Conservation (phyloP, 2,329 filamentous ascomycete genomes). For the Acephala macrosclerotiorum region DNA sequence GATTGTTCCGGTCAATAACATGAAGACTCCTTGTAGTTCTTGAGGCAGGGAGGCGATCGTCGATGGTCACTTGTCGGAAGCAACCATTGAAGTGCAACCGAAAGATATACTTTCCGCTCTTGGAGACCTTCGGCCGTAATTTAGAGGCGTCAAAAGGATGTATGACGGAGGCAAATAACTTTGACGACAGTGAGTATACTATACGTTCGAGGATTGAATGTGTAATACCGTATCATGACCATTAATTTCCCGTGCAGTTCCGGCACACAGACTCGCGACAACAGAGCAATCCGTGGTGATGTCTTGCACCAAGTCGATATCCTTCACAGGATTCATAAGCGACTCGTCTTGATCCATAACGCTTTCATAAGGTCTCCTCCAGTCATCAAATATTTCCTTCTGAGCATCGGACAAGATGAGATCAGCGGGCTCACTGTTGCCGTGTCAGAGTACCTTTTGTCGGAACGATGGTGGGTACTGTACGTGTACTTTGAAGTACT, state of each 20-base stretch:
- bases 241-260: slow-evolving; percentile 72
- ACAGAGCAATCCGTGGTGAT: slow-evolving; percentile 97
- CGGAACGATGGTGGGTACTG: slow-evolving; percentile 41
- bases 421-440: slow-evolving; percentile 68
- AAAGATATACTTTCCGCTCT: slow-evolving; percentile 88
- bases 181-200: slow-evolving; percentile 15
- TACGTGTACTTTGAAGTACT: slow-evolving; percentile 67
- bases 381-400: slow-evolving; percentile 77
- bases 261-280: slow-evolving; percentile 91
- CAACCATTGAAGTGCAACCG: slow-evolving; percentile 97
- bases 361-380: slow-evolving; percentile 79
- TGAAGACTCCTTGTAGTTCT: slow-evolving; percentile 79
- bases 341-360: slow-evolving; percentile 42
- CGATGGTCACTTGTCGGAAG: slow-evolving; percentile 84
- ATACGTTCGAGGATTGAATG: background rate
- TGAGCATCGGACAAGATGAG: slow-evolving; percentile 80
- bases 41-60: slow-evolving; percentile 85
- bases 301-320: slow-evolving; percentile 90
- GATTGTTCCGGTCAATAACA: slow-evolving; percentile 85
- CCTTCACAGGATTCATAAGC: slow-evolving; percentile 63
- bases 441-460: slow-evolving; percentile 31
- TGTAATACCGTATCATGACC: slow-evolving; percentile 70
- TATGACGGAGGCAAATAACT: slow-evolving; percentile 77
- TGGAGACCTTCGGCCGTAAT: slow-evolving; percentile 67
- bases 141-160: slow-evolving; percentile 74